Conservation (phyloP, 139 green algal genomes). For the Tetratostichococcus sp. region DNA sequence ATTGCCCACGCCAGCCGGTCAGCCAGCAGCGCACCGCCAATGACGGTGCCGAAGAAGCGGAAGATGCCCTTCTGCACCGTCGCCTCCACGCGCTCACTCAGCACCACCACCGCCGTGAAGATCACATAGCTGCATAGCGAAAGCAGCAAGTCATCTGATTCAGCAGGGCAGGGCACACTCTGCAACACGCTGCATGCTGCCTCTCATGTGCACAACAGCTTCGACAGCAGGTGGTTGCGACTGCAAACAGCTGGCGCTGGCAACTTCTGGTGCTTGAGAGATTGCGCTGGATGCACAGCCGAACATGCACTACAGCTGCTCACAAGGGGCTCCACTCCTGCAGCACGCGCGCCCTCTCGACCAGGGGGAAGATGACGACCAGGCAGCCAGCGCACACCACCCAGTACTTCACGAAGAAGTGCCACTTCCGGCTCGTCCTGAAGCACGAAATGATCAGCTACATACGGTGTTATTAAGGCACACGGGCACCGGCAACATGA, state of each 20-base stretch:
- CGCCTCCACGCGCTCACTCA: constrained; percentile 11
- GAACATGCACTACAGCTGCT: not conserved
- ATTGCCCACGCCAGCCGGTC: no score
- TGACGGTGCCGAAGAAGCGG: not conserved
- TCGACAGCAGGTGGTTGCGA: no score
- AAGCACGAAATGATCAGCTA: no score
- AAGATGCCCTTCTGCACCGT: constrained; percentile 9
- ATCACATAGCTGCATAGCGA: not conserved
- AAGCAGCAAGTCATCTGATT: not conserved
- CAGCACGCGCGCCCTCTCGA: not conserved
- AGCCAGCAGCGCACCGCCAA: not conserved
- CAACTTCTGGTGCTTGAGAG: not conserved
- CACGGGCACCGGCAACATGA: no score
- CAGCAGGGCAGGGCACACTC: no score
- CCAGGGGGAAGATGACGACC: not conserved
- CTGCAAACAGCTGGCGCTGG: no score
- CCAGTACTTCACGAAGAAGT: not conserved
- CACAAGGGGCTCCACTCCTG: not conserved
- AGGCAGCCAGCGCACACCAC: not conserved
- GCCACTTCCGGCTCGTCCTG: not conserved
- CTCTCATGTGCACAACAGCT: no score
- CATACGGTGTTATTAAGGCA: no score
- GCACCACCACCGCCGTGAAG: constrained; percentile 13
- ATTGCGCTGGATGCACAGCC: not conserved
- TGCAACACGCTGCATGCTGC: not conserved